A percentile compares a stretch with the other conserved stretches of the same genome.
These are phyloP conservation scores for Nicotiana undulata DNA, from an alignment of 257 asterid genomes.

Conservation along the genomic window DNA sequence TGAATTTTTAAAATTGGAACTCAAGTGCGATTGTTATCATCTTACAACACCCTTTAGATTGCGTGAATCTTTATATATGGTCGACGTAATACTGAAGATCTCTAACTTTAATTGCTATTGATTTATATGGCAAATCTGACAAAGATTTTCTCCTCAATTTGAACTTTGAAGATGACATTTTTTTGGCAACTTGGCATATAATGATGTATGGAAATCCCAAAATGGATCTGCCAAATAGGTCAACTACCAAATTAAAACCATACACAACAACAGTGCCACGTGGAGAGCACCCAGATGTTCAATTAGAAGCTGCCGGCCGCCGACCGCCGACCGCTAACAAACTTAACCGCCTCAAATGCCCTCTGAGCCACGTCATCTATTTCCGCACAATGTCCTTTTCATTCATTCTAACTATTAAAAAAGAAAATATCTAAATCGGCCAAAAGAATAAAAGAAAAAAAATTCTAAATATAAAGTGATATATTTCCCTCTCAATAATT, in stretches of 20 bases:
- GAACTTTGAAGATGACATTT: background rate
- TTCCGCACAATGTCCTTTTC: background rate
- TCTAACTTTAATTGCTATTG: background rate
- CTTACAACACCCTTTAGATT: no score
- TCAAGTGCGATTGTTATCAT: no score
- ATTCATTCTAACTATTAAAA: background rate
- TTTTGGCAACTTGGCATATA: background rate
- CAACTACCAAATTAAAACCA: background rate
- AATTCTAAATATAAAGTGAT: background rate
- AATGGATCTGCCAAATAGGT: background rate
- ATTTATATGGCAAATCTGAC: background rate
- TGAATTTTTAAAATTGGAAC: no score
- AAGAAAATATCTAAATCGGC: no score
- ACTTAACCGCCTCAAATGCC: conserved; percentile 7
- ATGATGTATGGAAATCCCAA: background rate
- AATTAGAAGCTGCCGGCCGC: background rate
- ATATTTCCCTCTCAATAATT: no score
- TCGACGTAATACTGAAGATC: background rate
- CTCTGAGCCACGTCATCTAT: background rate
- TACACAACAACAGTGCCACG: background rate
- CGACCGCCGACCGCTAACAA: conserved; percentile 11
- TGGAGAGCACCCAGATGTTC: background rate
- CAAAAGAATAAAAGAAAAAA: no score
- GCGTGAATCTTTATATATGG: background rate
- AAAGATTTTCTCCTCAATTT: background rate